Evolutionary conservation across 1,284 basidiomycete genomes (phyloP), one percentile per base, ranked within the genome.

Genomic region (Melampsora larici-populina): DNA sequence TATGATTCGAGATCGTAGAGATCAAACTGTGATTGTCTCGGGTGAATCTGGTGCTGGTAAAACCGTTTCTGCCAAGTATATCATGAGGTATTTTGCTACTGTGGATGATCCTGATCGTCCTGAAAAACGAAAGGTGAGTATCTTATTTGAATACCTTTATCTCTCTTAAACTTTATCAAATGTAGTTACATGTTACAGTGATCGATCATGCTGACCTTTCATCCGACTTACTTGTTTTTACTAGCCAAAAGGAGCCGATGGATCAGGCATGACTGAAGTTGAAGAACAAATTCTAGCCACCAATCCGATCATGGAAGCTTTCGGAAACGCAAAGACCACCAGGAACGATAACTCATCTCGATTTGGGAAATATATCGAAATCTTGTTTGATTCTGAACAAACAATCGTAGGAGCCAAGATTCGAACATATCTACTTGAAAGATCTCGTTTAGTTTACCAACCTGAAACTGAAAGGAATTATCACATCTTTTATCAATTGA

Each of bases 321-420:
- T 99, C 81, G 97, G 97, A 82, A 99, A 99, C 85, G 97, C 97
- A 24, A 99, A 99, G 86, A 99, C 97, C 36, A 98, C 96, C 4
- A 89, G 97, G 78, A 99, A 99, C 83, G 97, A 99, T 86, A 99
- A 99, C 85, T 97, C 94, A 18, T 99, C 96, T 21, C 90, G 97
- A 71, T 99, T 99, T 84, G 97, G 97, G 79, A 99, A 99, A 86
- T 99, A 99, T 85, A 97, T 99, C 80, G 95, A 99, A 93, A 97
- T 99, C 82, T 88, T 98, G 58, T 99, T 99, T 81, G 94, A 98
- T 84, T 91, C 91, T 75, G 88, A 89, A 80, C 93, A 97, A 86
- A 93, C 95, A 82, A 99, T 99, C 80, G 94, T 98, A 78, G 97
- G 97, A 49, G 97, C 97, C 17, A 90, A 94, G 58, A 98, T 99